Base-by-base conservation (phyloP, 2,329 filamentous ascomycete species). In the Parafenestella ontariensis region DNA sequence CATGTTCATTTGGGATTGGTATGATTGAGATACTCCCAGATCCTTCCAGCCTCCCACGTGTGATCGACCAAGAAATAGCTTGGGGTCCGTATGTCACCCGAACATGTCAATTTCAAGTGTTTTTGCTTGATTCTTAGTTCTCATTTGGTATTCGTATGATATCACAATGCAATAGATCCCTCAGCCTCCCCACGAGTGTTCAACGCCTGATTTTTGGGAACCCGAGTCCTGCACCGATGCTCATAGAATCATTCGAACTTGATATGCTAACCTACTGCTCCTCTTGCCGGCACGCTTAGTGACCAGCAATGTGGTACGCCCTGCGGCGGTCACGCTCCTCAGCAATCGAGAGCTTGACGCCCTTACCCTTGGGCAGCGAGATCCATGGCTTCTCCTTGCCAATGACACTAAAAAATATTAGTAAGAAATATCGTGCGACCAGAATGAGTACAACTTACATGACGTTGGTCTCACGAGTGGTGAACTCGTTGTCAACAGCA, bases 401-500 rank as follows among this genome's bases (percentile, higher is more conserved):
- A 75, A 99, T 97, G 85, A 99, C 89, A 85, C 68, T 72, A 37
- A 18, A 9, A 7, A 9, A 24, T 21, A 46, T 72, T 61, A 71
- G 67, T 15, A 13, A 15, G 7, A 11, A 23, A 15, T 39, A 15
- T 8, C 2, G 15, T 2, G 13, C 11, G 5, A 10, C 10, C 15
- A n/a, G 2, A 20, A 17, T 5, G 15, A 6, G 1, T 20, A 10
- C 17, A 51, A 68, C 69, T 68, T 68, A 72, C 68, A 99, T 99
- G 77, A 99, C 93, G 91, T 99, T 99, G 87, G 84, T 89, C 87
- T 99, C 93, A 83, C 95, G 95, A 79, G 95, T 99, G 77, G 95
- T 93, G 84, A 99, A 99, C 79, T 91, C 91, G 90, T 99, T 99
- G 89, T 98, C 95, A 83, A 99, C 94, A 77, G 93, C 94, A 79